A percentile compares a stretch with the other conserved stretches of the same genome.
phyloP scores from a whole-genome alignment of 148 eudicot species.

The Nepenthes mirabilis region DNA sequence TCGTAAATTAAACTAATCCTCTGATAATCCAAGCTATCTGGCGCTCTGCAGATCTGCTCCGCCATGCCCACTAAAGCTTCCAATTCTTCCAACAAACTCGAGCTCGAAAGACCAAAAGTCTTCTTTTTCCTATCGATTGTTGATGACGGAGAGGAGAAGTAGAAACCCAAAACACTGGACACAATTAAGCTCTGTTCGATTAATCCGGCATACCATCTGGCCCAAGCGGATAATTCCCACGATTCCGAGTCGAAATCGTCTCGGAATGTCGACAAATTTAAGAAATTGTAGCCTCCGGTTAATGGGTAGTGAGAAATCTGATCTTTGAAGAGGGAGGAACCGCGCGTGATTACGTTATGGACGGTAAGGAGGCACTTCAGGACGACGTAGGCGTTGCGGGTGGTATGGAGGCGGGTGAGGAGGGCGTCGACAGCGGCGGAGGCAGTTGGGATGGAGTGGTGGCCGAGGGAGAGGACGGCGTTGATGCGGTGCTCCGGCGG shows the following conservation, averaged over 20 bases:
- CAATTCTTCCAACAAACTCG: slow-evolving; percentile 17
- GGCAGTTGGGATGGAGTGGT: slow-evolving; percentile 23
- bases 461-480: slow-evolving; percentile 36
- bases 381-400: slow-evolving; percentile 18
- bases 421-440: slow-evolving; percentile 8
- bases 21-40: slow-evolving; percentile 33
- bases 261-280: too few relatives aligned
- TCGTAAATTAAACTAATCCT: slow-evolving; percentile 33
- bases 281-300: too few relatives aligned
- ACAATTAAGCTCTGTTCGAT: not conserved
- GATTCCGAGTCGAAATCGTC: too few relatives aligned
- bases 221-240: too few relatives aligned
- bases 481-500: slow-evolving; percentile 28
- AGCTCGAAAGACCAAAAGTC: not conserved
- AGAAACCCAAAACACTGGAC: slow-evolving; percentile 13
- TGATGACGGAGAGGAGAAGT: slow-evolving; percentile 1
- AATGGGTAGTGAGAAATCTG: too few relatives aligned
- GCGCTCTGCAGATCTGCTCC: slow-evolving; percentile 37
- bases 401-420: slow-evolving; percentile 23
- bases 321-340: too few relatives aligned
- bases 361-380: slow-evolving; percentile 23
- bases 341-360: not conserved
- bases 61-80: slow-evolving; percentile 22
- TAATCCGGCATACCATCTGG: too few relatives aligned
- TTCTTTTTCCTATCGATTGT: not conserved